These are phyloP conservation scores for Pestalotiopsis sp. DNA, from an alignment of 2,329 filamentous ascomycete species.

Conservation along the genomic window DNA sequence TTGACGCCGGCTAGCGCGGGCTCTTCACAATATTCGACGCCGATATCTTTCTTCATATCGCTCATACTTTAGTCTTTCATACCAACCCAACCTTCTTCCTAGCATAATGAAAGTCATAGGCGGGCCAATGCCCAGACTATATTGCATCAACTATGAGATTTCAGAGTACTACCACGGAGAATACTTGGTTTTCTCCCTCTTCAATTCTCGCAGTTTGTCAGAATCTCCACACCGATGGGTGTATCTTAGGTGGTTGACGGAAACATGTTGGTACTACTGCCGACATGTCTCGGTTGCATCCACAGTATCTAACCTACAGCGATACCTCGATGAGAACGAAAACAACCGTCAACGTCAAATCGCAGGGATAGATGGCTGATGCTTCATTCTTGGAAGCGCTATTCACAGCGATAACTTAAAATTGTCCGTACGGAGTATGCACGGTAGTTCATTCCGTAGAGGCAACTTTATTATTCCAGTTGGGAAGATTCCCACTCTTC, in stretches of 20 bases:
- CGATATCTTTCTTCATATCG: not conserved
- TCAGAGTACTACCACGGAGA: not conserved
- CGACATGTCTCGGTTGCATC: not conserved
- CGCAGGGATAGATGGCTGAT: not conserved
- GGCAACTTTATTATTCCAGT: too few relatives aligned
- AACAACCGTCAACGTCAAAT: not conserved
- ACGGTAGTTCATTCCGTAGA: too few relatives aligned
- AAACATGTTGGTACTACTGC: not conserved
- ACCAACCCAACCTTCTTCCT: not conserved
- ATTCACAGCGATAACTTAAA: too few relatives aligned
- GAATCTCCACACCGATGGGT: too few relatives aligned
- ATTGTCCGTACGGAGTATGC: too few relatives aligned
- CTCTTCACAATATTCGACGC: not conserved
- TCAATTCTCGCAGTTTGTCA: too few relatives aligned
- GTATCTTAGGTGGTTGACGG: not conserved
- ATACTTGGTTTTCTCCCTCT: too few relatives aligned
- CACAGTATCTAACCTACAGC: not conserved
- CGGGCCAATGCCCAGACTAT: not conserved
- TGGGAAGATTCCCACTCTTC: not conserved
- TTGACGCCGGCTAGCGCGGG: not conserved
- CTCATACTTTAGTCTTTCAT: not conserved
- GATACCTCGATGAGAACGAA: not conserved
- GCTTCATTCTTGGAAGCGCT: too few relatives aligned
- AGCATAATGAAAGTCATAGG: not conserved
- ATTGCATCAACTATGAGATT: not conserved